Evolutionary conservation across 805 yeast species (phyloP), one percentile per base, ranked within the genome.

Genomic region (Wickerhamiella parazyma): DNA sequence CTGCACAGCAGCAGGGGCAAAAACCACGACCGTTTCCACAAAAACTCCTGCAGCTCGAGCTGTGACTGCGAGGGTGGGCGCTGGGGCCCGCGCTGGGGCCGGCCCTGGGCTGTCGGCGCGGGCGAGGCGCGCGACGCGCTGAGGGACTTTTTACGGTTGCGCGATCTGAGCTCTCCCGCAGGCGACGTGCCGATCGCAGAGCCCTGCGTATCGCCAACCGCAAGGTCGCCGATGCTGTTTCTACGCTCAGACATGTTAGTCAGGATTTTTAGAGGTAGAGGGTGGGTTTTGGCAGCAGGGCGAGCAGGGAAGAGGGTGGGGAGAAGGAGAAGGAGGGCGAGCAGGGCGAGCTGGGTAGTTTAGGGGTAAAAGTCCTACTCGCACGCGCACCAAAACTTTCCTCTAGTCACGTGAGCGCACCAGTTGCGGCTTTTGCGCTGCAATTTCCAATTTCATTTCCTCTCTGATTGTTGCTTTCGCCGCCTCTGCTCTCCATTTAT

Each of bases 191-290:
- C 44, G 12, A 54, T 35, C 6, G 56, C 52, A 16, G 53, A 43
- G 22, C 55, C 58, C 39, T 51, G 52, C 17, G 58, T 53, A 43
- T 54, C 58, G 36, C 58, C 58, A 17, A 54, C 51, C 39, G 51
- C 45, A 17, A 54, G 40, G 3, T 45, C 47, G 21, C 58, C 58
- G 21, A 54, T 39, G 28, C 56, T 53, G 22, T 38, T 22, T 10
- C 33, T 39, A 14, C 42, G 42, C 31, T 28, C 31, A 28, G 31
- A 28, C 31, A 28, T 28, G 16, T 24, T 24, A 24, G 8, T 24
- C 8, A 24, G 26, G n/a, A n/a, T n/a, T n/a, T n/a, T n/a, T n/a
- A n/a, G n/a, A n/a, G n/a, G n/a, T n/a, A n/a, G n/a, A n/a, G n/a
- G n/a, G n/a, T n/a, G n/a, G n/a, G n/a, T n/a, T n/a, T n/a, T n/a